These are phyloP conservation scores for Polyporus tsugae DNA, from an alignment of 1,284 basidiomycete species.

Conservation along the genomic window DNA sequence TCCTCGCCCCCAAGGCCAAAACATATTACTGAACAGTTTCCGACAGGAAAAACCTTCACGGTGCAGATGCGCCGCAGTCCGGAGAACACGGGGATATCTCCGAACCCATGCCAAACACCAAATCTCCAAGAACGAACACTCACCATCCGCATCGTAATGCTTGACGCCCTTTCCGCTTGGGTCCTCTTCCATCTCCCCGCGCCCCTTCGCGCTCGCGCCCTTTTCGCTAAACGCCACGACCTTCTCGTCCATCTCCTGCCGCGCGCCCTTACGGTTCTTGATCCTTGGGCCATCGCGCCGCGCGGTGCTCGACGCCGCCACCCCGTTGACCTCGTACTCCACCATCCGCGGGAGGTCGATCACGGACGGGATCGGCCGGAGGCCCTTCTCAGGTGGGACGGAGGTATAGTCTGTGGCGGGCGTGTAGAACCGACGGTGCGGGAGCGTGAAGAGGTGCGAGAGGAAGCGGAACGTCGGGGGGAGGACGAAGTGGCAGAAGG, in stretches of 20 bases:
- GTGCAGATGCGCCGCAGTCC: too few relatives aligned
- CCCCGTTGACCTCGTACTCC: conserved; percentile 44
- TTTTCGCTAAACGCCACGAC: conserved; percentile 17
- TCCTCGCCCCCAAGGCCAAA: too few relatives aligned
- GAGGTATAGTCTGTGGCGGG: conserved; percentile 87
- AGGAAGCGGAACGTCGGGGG: conserved; percentile 85
- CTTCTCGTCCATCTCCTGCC: conserved; percentile 22
- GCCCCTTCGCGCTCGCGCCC: conserved; percentile 33
- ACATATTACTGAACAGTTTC: too few relatives aligned
- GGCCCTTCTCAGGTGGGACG: conserved; percentile 65
- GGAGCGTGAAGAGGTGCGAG: conserved; percentile 69
- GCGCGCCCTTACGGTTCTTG: conserved; percentile 31
- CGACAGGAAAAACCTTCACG: too few relatives aligned
- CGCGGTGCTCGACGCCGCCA: conserved; percentile 31
- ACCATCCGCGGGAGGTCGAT: conserved; percentile 73
- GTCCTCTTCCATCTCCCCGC: conserved; percentile 38
- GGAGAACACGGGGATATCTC: background rate
- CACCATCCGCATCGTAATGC: conserved; percentile 90
- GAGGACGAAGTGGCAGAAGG: conserved; percentile 72
- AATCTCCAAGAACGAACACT: conserved; percentile 36
- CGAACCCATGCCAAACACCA: conserved; percentile 4
- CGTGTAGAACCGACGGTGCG: conserved; percentile 84
- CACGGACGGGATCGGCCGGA: conserved; percentile 85
- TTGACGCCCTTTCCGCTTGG: conserved; percentile 52
- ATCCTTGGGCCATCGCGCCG: conserved; percentile 24